Conservation (phyloP, 495 filamentous ascomycete genomes). For the Cercophora samala region DNA sequence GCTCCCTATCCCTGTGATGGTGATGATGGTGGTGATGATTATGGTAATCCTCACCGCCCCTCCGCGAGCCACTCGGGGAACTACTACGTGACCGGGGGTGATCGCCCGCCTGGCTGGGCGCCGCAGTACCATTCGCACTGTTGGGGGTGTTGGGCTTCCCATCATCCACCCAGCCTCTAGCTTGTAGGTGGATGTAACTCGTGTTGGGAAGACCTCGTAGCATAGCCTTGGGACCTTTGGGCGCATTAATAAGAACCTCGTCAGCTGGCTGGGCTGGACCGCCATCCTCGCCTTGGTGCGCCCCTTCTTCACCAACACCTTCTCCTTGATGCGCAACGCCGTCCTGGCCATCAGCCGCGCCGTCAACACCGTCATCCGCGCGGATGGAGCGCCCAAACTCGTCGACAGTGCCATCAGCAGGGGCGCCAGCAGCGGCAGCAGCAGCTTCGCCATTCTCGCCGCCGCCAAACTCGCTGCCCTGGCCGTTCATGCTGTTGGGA, state of each 20-base stretch:
- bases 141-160: constrained; percentile 37
- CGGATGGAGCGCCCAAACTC: constrained; percentile 53
- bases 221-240: constrained; percentile 91
- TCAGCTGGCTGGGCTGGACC: constrained; percentile 23
- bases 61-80: constrained; percentile 34
- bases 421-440: constrained; percentile 5
- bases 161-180: constrained; percentile 45
- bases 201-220: constrained; percentile 79
- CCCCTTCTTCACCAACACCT: neutral
- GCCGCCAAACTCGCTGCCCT: constrained; percentile 18
- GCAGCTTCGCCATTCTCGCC: constrained; percentile 15
- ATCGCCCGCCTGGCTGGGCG: constrained; percentile 35
- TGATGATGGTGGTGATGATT: neutral
- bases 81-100: constrained; percentile 40
- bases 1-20: constrained; percentile 13
- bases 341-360: constrained; percentile 27
- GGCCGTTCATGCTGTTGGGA: constrained; percentile 22
- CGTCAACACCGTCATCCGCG: constrained; percentile 23
- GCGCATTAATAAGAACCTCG: constrained; percentile 62
- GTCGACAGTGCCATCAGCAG: constrained; percentile 42
- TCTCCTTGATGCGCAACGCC: constrained; percentile 1
- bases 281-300: constrained; percentile 5
- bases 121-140: constrained; percentile 31
- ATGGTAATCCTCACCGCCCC: constrained; percentile 18
- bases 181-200: constrained; percentile 54